Percentiles rank a stretch among this genome's conserved stretches.
Evolutionary conservation across 495 filamentous ascomycete species (phyloP).

Genomic region (Podospora conica): DNA sequence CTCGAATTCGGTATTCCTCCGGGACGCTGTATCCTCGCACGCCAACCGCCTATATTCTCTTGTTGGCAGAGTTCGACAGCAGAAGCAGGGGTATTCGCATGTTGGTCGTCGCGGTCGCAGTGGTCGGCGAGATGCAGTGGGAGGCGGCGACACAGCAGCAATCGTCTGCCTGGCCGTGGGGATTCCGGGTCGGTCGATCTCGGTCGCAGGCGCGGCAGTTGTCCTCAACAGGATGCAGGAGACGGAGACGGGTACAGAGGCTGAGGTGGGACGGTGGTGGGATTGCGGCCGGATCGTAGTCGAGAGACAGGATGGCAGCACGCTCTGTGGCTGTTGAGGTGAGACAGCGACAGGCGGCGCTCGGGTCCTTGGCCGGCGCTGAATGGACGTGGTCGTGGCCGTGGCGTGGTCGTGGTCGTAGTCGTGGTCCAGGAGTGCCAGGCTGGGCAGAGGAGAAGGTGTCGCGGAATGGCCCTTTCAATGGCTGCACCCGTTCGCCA

Average conservation of each 20-base stretch:
- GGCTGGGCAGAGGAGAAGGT: conserved; percentile 15
- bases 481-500: conserved; percentile 17
- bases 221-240: not conserved
- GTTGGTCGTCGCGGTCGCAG: conserved; percentile 5
- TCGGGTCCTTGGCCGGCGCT: conserved; percentile 13
- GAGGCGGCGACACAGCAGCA: conserved; percentile 1
- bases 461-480: conserved; percentile 10
- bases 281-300: conserved; percentile 20
- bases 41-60: not conserved
- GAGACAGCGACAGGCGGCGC: conserved; percentile 31
- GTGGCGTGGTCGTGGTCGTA: not conserved
- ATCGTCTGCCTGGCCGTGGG: not conserved
- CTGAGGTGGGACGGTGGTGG: conserved; percentile 10
- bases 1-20: not conserved
- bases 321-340: conserved; percentile 9
- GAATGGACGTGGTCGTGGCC: conserved; percentile 10
- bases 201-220: not conserved
- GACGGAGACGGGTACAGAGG: not conserved
- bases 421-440: not conserved
- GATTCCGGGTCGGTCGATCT: not conserved
- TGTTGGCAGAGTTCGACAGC: conserved; percentile 8
- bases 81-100: conserved; percentile 16
- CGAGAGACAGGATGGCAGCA: conserved; percentile 19
- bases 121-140: not conserved
- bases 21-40: not conserved